Evolutionary conservation across 2,329 filamentous ascomycete genomes (phyloP), one percentile per base, ranked within the genome.

Genomic region (Stagonosporopsis chrysanthemi): DNA sequence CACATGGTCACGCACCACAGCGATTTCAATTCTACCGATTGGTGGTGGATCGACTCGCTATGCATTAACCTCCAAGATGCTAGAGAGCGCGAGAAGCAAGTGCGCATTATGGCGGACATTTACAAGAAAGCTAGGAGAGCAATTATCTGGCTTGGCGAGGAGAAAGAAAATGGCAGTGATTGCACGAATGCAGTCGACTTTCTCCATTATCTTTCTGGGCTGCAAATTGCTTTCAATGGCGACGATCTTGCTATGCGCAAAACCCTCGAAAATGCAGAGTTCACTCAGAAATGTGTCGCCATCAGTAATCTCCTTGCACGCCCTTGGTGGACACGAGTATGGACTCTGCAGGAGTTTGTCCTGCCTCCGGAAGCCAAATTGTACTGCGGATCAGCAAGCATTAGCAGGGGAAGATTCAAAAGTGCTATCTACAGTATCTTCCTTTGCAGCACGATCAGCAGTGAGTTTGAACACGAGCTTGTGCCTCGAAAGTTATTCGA

Each of bases 91-190:
- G 66, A 64, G n/a, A 39, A 59, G 29, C 72, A 75, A 40, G 67
- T 74, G 14, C 63, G 61, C n/a, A 67, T 75, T 33, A 74, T 74
- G 71, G 66, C 66, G 5, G 57, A 70, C 1, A 72, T 75, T 17
- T 75, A 73, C 49, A 65, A 55, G 38, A 60, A 50, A 41, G 58
- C 68, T 1, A 61, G 33, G 22, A 58, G 62, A 54, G 64, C 62
- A 3, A 61, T 71, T 1, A 42, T 75, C 0, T 75, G 71, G 71
- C 29, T 67, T 38, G 26, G 65, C 50, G 46, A 82, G 79, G 70
- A 77, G 78, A 61, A 80, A 46, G 51, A 78, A 72, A 60, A 82
- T 76, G 52, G 75, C 60, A 68, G 63, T 23, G 59, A 71, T 41
- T 72, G 71, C 58, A 62, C 58, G 0, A 68, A 64, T 11, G 69